Conservation (phyloP, 176 grass and related monocot species). For the Ensete glaucum region DNA sequence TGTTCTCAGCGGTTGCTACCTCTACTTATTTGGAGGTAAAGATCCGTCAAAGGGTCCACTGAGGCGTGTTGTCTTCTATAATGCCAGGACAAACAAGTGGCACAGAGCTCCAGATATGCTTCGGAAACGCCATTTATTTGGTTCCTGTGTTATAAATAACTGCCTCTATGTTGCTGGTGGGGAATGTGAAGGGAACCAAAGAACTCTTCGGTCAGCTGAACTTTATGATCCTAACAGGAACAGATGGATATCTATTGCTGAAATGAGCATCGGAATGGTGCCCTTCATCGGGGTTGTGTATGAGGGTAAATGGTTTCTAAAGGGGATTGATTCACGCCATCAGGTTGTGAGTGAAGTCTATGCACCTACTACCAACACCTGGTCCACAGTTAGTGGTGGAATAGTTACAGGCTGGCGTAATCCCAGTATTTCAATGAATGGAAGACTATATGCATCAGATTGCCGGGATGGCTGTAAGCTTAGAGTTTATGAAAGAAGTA, state of each 20-base stretch:
- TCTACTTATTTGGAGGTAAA: constrained; percentile 95
- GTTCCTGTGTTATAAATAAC: constrained; percentile 87
- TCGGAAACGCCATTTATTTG: constrained; percentile 80
- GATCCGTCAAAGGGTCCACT: constrained; percentile 65
- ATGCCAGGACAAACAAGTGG: constrained; percentile 93
- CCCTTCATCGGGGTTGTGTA: constrained; percentile 82
- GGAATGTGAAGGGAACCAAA: constrained; percentile 89
- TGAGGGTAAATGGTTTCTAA: constrained; percentile 92
- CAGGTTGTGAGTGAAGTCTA: constrained; percentile 77
- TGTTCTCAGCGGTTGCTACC: constrained; percentile 77
- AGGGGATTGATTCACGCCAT: constrained; percentile 71
- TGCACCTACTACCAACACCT: constrained; percentile 46
- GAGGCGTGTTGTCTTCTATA: constrained; percentile 91
- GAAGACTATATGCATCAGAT: constrained; percentile 60
- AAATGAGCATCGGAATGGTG: constrained; percentile 88
- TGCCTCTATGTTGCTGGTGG: constrained; percentile 92
- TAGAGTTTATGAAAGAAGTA: constrained; percentile 58
- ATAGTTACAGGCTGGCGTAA: constrained; percentile 70
- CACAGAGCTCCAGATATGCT: constrained; percentile 89
- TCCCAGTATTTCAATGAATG: constrained; percentile 67
- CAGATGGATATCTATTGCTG: constrained; percentile 66
- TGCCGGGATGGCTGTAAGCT: constrained; percentile 91
- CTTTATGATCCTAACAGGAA: constrained; percentile 80
- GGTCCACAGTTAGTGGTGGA: constrained; percentile 49
- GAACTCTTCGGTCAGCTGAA: constrained; percentile 78